Conservation (phyloP, 1,139 yeast species). For the Scheffersomyces lignicola region DNA sequence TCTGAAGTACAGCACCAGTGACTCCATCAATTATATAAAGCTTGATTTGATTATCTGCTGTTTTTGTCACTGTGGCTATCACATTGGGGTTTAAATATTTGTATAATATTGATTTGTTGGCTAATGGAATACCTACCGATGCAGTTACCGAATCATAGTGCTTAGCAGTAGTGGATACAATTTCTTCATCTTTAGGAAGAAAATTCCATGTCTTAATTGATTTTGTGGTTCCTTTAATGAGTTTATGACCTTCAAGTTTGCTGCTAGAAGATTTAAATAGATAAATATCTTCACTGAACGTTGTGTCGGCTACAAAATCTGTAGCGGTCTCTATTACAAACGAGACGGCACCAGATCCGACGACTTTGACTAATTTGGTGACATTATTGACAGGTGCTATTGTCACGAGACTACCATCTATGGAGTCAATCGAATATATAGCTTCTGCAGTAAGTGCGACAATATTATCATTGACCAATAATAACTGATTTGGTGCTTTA, state of each 20-base stretch:
- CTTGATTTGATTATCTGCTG: conserved; percentile 29
- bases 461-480: conserved; percentile 19
- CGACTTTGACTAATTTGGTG: conserved; percentile 12
- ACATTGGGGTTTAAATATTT: conserved; percentile 79
- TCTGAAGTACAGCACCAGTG: conserved; percentile 63
- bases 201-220: conserved; percentile 31
- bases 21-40: conserved; percentile 65
- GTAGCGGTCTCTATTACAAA: conserved; percentile 11
- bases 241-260: conserved; percentile 23
- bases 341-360: conserved; percentile 7
- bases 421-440: conserved; percentile 20
- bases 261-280: conserved; percentile 14
- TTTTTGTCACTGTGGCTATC: conserved; percentile 53
- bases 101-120: conserved; percentile 75
- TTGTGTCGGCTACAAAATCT: not conserved
- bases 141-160: conserved; percentile 47
- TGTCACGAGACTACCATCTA: conserved; percentile 23
- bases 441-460: conserved; percentile 21
- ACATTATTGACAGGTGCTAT: conserved; percentile 6
- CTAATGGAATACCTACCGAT: conserved; percentile 70
- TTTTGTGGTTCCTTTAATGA: conserved; percentile 12
- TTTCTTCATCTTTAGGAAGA: conserved; percentile 15
- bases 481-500: conserved; percentile 16
- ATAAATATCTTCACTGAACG: conserved; percentile 13
- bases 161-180: conserved; percentile 19